Evolutionary conservation across 345 rosid genomes (phyloP), one percentile per base, ranked within the genome.

Genomic region (Lepidium africanum): DNA sequence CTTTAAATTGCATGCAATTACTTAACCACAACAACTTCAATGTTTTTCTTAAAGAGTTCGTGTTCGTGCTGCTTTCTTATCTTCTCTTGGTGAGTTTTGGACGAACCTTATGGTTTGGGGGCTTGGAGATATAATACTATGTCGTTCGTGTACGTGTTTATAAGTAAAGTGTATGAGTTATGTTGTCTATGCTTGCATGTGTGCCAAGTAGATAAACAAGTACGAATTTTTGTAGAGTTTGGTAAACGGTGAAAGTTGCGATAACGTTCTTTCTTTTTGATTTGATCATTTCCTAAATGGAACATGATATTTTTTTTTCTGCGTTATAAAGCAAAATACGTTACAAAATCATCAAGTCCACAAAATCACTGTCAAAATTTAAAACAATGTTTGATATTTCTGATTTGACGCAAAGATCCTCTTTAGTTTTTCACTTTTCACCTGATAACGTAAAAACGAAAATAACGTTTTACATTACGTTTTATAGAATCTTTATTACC

Each of bases 1-100:
- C 43, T 46, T 54, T 30, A 46, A 8, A 10, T 33, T 75, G 78
- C 78, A 75, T 75, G 78, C 69, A 61, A 45, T 74, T 61, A 67
- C 65, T 68, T 75, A 61, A 57, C 48, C 39, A 42, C 10, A 25
- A 42, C 10, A 25, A 27, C 65, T 10, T 39, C 61, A 51, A 36
- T 50, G 13, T 55, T 36, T 2, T 12, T 30, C 35, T 7, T 36
- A 16, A 21, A 33, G 57, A 43, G 56, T 71, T 40, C 25, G 64
- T 56, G 58, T 55, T 56, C n/a, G 51, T 54, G 19, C 53, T 46
- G 10, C 63, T 19, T 53, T 23, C 69, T 68, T 67, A 74, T 67
- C 78, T 47, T 67, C 8, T 33, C 48, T 54, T 43, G 45, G 43
- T 38, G 14, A 23, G 63, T 54, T 59, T 60, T 74, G 72, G 67